Conservation (phyloP, 2,329 filamentous ascomycete species). For the Arachnopeziza araneosa region DNA sequence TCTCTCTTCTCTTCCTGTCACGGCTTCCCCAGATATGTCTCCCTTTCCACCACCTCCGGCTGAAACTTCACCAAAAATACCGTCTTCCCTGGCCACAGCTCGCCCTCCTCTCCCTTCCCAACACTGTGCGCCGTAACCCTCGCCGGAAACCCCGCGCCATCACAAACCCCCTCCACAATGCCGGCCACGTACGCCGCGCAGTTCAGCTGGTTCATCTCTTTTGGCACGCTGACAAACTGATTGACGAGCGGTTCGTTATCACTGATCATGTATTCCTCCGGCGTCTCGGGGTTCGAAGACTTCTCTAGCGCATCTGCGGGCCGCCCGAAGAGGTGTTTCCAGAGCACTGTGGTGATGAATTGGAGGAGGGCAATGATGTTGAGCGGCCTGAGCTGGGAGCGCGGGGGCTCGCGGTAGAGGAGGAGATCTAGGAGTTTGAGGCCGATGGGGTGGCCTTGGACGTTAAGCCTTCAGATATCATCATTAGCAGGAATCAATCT, state of each 20-base stretch:
- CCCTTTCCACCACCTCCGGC: constrained; percentile 84
- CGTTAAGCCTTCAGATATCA: constrained; percentile 61
- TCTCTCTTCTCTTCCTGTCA: constrained; percentile 2
- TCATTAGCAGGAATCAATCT: not conserved
- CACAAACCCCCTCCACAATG: constrained; percentile 91
- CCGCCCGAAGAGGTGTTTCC: constrained; percentile 86
- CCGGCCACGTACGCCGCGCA: constrained; percentile 94
- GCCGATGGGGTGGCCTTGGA: constrained; percentile 89
- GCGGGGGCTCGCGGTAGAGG: constrained; percentile 71
- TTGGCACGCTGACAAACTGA: constrained; percentile 85
- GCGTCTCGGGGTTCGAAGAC: constrained; percentile 71
- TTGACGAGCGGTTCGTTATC: constrained; percentile 98
- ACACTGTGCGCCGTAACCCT: constrained; percentile 85
- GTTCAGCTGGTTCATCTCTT: constrained; percentile 94
- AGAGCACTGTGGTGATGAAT: constrained; percentile 89
- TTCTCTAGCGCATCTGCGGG: constrained; percentile 92
- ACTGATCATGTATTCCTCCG: constrained; percentile 97
- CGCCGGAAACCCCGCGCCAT: constrained; percentile 84
- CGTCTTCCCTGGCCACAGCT: constrained; percentile 94
- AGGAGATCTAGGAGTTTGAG: constrained; percentile 93
- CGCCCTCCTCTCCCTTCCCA: constrained; percentile 51
- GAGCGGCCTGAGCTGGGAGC: constrained; percentile 71
- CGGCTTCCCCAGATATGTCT: constrained; percentile 68
- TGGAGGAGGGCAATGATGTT: constrained; percentile 88
- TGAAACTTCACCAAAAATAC: constrained; percentile 94